phyloP scores from a whole-genome alignment of 129 eudicot species.

The Rutidosis leptorrhynchoides region DNA sequence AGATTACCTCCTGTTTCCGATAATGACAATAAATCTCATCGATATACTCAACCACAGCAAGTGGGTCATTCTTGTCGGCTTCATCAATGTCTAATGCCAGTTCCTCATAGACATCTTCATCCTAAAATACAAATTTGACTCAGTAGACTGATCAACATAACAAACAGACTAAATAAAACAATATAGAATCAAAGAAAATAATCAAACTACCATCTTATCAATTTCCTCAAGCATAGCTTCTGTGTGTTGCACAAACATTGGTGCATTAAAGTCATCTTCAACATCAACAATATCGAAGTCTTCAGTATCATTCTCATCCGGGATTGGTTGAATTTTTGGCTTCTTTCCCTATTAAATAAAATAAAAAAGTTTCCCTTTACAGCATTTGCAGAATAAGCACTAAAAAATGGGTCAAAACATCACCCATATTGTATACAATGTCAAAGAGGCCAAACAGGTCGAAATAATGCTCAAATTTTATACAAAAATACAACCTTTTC shows the following conservation, averaged over 20 bases:
- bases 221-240: constrained; percentile 86
- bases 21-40: constrained; percentile 58
- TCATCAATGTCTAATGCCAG: constrained; percentile 52
- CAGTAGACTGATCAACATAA: background rate
- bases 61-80: constrained; percentile 48
- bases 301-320: constrained; percentile 25
- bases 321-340: constrained; percentile 28
- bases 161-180: background rate
- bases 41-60: constrained; percentile 61
- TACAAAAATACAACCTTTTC: background rate
- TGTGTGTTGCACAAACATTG: constrained; percentile 87
- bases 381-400: no score
- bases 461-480: no score
- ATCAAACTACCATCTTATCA: constrained; percentile 57
- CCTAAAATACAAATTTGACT: constrained; percentile 30
- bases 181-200: no score
- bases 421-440: no score
- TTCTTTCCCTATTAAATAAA: constrained; percentile 55
- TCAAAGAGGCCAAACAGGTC: background rate
- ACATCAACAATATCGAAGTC: constrained; percentile 52
- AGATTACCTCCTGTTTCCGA: constrained; percentile 50
- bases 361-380: background rate
- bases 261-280: constrained; percentile 54
- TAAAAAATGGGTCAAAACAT: background rate
- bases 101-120: constrained; percentile 64